phyloP scores from a whole-genome alignment of 78 protist genomes.

The Pigoraptor vietnamica region DNA sequence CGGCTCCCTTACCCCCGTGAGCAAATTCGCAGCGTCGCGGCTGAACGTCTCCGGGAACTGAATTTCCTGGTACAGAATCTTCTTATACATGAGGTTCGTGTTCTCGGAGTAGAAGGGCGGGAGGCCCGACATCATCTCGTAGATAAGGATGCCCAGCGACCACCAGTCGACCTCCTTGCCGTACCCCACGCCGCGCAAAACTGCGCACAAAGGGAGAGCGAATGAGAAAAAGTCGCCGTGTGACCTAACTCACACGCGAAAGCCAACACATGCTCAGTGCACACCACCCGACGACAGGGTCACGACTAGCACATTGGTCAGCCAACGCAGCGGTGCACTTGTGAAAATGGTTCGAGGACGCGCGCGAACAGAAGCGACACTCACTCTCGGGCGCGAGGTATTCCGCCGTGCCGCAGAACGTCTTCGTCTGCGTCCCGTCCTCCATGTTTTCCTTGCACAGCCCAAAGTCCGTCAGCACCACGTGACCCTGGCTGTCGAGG shows the following conservation, averaged over 20 bases:
- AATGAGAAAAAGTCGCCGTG: background rate
- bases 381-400: slow-evolving; percentile 75
- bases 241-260: background rate
- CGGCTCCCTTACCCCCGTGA: slow-evolving; percentile 12
- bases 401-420: slow-evolving; percentile 88
- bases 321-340: too few species aligned
- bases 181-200: slow-evolving; percentile 36
- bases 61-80: slow-evolving; percentile 25
- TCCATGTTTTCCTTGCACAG: slow-evolving; percentile 51
- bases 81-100: slow-evolving; percentile 53
- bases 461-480: slow-evolving; percentile 85
- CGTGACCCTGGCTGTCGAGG: slow-evolving; percentile 82
- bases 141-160: slow-evolving; percentile 71
- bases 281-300: too few species aligned
- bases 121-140: slow-evolving; percentile 78
- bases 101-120: slow-evolving; percentile 77
- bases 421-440: slow-evolving; percentile 31
- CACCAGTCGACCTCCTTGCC: slow-evolving; percentile 77
- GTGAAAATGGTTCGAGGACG: too few species aligned
- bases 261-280: too few species aligned
- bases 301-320: too few species aligned
- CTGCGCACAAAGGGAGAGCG: slow-evolving; percentile 22
- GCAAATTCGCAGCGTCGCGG: background rate
- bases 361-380: background rate
- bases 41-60: background rate